Evolutionary conservation across 257 asterid genomes (phyloP).

Genomic region (Rhazya stricta): DNA sequence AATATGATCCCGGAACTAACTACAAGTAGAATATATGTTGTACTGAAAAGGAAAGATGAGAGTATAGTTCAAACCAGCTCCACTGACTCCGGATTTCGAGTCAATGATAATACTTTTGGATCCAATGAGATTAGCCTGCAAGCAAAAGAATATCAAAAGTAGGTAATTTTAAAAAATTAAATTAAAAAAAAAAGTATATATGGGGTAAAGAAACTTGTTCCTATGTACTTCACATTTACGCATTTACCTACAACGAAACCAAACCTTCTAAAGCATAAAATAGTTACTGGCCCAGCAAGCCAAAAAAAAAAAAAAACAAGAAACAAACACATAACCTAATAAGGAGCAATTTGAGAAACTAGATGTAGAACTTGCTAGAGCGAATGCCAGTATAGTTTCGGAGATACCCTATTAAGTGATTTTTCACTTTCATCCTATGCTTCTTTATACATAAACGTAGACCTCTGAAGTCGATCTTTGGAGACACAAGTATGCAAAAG

Average conservation of each 20-base stretch:
- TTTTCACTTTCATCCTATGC: background rate
- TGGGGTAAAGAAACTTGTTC: background rate
- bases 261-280: background rate
- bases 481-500: background rate
- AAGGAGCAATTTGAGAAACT: background rate
- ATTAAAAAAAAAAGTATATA: background rate
- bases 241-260: background rate
- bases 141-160: slow-evolving; percentile 14
- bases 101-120: slow-evolving; percentile 76
- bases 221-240: background rate
- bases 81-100: slow-evolving; percentile 95
- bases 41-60: slow-evolving; percentile 7
- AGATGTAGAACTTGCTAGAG: background rate
- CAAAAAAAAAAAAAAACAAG: background rate
- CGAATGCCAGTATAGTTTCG: background rate
- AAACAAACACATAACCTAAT: too few relatives aligned
- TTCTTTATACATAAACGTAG: background rate
- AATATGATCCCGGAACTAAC: slow-evolving; percentile 13
- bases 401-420: background rate
- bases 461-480: background rate
- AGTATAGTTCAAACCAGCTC: slow-evolving; percentile 66
- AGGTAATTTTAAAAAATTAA: background rate
- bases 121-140: slow-evolving; percentile 80
- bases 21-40: slow-evolving; percentile 1
- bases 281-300: background rate